These are phyloP conservation scores for Cruciata laevipes DNA, from an alignment of 257 asterid genomes.

Conservation along the genomic window DNA sequence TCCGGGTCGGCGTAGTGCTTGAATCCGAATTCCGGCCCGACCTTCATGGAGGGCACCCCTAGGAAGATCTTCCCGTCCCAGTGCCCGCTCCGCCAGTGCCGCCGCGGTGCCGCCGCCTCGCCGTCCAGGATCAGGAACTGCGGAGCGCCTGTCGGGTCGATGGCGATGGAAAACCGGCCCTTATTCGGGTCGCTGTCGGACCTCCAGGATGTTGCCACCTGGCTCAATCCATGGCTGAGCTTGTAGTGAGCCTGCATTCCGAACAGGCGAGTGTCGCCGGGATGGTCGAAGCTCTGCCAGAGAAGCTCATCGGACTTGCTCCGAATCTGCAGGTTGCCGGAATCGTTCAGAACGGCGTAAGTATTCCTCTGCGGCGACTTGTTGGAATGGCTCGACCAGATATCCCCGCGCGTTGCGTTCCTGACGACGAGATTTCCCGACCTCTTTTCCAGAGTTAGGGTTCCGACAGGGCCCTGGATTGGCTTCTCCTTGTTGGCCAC, in stretches of 20 bases:
- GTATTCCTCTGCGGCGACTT: slow-evolving; percentile 23
- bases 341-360: slow-evolving; percentile 33
- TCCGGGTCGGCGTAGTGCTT: slow-evolving; percentile 14
- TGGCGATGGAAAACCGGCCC: slow-evolving; percentile 54
- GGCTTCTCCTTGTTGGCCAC: slow-evolving; percentile 68
- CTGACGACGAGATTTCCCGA: slow-evolving; percentile 40
- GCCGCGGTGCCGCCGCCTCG: too few relatives aligned
- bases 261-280: slow-evolving; percentile 60
- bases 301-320: neutral
- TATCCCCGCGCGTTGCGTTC: too few relatives aligned
- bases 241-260: slow-evolving; percentile 39
- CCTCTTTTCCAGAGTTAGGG: slow-evolving; percentile 20
- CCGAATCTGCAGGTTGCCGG: slow-evolving; percentile 39
- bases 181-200: slow-evolving; percentile 50
- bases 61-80: slow-evolving; percentile 44
- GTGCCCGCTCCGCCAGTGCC: slow-evolving; percentile 77
- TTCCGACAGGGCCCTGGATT: slow-evolving; percentile 39
- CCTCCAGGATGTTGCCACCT: slow-evolving; percentile 48
- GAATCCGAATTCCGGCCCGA: slow-evolving; percentile 41
- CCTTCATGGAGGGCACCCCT: slow-evolving; percentile 40
- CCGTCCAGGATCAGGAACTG: slow-evolving; percentile 81
- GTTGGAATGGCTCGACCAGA: slow-evolving; percentile 48
- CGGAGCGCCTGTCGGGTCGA: slow-evolving; percentile 64
- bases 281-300: slow-evolving; percentile 55
- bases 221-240: slow-evolving; percentile 10